These are phyloP conservation scores for Bacterosira constricta DNA, from an alignment of 108 stramenopile species.

Conservation along the genomic window DNA sequence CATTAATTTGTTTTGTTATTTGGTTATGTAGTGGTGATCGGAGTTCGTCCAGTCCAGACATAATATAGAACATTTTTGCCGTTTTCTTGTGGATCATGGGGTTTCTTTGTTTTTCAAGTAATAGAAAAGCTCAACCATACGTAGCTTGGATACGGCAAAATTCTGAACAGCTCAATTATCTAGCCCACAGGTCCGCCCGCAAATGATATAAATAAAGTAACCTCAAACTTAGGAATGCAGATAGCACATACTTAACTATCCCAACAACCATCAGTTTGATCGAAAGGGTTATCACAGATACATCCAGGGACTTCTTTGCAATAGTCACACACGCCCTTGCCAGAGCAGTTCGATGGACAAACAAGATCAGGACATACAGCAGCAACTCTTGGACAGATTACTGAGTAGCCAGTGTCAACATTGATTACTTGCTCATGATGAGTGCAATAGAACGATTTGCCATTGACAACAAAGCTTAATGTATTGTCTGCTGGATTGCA, in stretches of 20 bases:
- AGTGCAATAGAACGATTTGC: slow-evolving; percentile 24
- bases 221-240: neutral
- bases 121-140: no score
- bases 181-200: neutral
- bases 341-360: slow-evolving; percentile 46
- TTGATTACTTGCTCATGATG: slow-evolving; percentile 30
- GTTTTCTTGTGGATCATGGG: no score
- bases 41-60: no score
- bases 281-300: slow-evolving; percentile 40
- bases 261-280: slow-evolving; percentile 31
- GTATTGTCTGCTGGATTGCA: slow-evolving; percentile 39
- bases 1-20: no score
- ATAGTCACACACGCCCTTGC: slow-evolving; percentile 47
- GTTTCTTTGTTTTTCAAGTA: no score
- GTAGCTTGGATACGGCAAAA: no score
- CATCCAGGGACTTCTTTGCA: slow-evolving; percentile 31
- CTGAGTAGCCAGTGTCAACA: slow-evolving; percentile 32
- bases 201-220: neutral
- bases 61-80: no score
- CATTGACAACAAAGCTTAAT: slow-evolving; percentile 31
- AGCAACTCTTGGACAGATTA: slow-evolving; percentile 38
- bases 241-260: slow-evolving; percentile 2
- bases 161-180: no score
- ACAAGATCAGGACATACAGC: slow-evolving; percentile 44
- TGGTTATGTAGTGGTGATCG: no score